These are phyloP conservation scores for Clonostachys byssicola DNA, from an alignment of 2,329 filamentous ascomycete species.

Conservation along the genomic window DNA sequence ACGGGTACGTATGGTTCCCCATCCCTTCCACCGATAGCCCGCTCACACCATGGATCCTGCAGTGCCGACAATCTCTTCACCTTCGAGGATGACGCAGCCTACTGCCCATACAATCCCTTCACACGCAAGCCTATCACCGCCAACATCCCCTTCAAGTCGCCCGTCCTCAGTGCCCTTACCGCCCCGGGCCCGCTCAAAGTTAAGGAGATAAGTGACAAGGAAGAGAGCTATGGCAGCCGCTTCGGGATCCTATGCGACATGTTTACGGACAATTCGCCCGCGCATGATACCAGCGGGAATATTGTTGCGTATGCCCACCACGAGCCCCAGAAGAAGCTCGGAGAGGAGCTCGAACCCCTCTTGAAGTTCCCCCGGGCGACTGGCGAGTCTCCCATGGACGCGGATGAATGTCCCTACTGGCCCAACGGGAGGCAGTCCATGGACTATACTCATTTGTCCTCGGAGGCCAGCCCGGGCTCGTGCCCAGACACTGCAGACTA, in stretches of 20 bases:
- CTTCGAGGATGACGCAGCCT: conserved; percentile 3
- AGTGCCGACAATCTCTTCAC: conserved; percentile 5
- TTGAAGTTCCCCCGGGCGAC: conserved; percentile 10
- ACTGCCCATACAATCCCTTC: too few species aligned
- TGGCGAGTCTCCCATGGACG: conserved; percentile 12
- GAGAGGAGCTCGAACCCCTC: conserved; percentile 32
- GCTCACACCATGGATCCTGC: too few species aligned
- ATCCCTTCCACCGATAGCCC: too few species aligned
- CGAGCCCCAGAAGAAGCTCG: conserved; percentile 42
- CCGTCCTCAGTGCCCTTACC: conserved; percentile 2
- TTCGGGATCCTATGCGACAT: conserved; percentile 63
- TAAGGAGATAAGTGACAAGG: conserved; percentile 23
- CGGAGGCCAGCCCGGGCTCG: conserved; percentile 46
- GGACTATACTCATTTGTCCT: conserved; percentile 53
- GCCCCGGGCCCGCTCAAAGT: conserved; percentile 1
- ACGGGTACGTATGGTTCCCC: too few species aligned
- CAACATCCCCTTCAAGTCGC: conserved; percentile 6
- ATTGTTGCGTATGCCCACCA: conserved; percentile 62
- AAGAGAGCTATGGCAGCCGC: conserved; percentile 38
- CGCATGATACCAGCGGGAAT: conserved; percentile 74
- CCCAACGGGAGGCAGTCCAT: conserved; percentile 52
- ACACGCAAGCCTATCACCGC: conserved; percentile 7
- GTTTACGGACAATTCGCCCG: conserved; percentile 73
- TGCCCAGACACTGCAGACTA: conserved; percentile 35
- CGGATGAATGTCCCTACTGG: too few species aligned